Evolutionary conservation across 768 basidiomycete species (phyloP), one percentile per base, ranked within the genome.

Genomic region (Dentipellis sp.): DNA sequence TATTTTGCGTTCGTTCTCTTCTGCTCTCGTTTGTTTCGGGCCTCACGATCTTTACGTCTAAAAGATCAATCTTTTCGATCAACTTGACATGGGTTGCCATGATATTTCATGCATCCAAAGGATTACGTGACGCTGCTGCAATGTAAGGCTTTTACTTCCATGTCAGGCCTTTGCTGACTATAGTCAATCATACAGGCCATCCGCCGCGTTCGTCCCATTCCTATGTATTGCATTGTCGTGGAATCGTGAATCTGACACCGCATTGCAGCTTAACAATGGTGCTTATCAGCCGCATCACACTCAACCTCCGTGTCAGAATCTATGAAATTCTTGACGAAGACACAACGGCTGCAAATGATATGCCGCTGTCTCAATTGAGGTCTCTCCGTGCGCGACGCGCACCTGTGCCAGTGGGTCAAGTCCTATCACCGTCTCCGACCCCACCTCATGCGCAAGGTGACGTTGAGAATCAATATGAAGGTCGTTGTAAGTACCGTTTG

Each of bases 221-320:
- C 4, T 23, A 21, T 19, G 6, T 16, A 22, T 16, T 17, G 7
- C 6, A 29, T 29, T 6, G 3, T 29, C 29, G 29, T n/a, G n/a
- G n/a, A n/a, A n/a, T n/a, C 29, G 6, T 29, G 29, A 29, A 29
- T 29, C 29, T 29, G 29, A 29, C 29, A 29, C 29, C 29, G 29
- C 29, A 10, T 37, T 11, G n/a, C 45, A 61, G 60, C 29, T 42
- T 61, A 21, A 61, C 59, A 19, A 52, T 55, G 17, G 38, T 59
- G 1, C 53, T 61, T 51, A 58, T 58, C 48, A 54, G 60, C 40
- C 60, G 60, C 40, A 61, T 61, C 47, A 59, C 60, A 10, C 58
- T 61, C 39, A 61, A 54, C 45, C 45, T 61, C 21, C 58, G 60
- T 36, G 52, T 56, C 14, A 54, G 58, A 7, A 58, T 59, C 59